Conservation (phyloP, 352 stramenopile genomes). For the Globisporangium polare region DNA sequence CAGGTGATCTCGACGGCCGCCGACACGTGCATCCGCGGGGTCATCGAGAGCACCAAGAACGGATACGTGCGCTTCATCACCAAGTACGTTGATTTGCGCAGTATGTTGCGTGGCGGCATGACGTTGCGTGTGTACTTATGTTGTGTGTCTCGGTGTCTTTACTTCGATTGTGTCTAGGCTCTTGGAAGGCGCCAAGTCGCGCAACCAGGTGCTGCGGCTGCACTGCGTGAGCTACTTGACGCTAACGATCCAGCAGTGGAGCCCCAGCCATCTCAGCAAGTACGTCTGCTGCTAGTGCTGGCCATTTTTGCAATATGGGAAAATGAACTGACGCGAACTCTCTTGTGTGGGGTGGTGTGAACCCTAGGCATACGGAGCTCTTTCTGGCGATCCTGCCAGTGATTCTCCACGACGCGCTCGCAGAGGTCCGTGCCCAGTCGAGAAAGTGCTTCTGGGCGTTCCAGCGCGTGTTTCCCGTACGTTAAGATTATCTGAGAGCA, state of each 20-base stretch:
- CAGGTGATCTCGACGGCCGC: constrained; percentile 78
- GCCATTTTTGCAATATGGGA: too few species aligned
- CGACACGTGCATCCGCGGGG: constrained; percentile 60
- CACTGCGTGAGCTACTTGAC: constrained; percentile 78
- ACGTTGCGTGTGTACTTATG: not conserved
- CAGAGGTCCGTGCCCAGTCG: constrained; percentile 69
- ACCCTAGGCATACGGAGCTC: constrained; percentile 45
- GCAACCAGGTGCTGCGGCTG: constrained; percentile 69
- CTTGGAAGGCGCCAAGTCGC: constrained; percentile 66
- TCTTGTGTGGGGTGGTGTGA: not conserved
- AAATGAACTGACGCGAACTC: not conserved
- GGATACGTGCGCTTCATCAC: constrained; percentile 67
- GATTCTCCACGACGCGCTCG: constrained; percentile 63
- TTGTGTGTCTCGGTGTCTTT: not conserved
- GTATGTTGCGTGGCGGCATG: not conserved
- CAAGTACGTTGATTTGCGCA: constrained; percentile 49
- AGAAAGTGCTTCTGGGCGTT: constrained; percentile 81
- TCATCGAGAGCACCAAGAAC: constrained; percentile 74
- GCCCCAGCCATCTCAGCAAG: constrained; percentile 60
- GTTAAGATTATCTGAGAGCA: not conserved
- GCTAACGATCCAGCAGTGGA: constrained; percentile 66
- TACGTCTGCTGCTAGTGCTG: constrained; percentile 33
- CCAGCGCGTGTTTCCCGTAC: constrained; percentile 59
- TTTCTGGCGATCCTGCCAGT: constrained; percentile 55
- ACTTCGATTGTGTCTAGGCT: constrained; percentile 32